A percentile compares a stretch with the other conserved stretches of the same genome.
Conservation (phyloP, 2,329 filamentous ascomycete species). For the Cercospora sp. region DNA sequence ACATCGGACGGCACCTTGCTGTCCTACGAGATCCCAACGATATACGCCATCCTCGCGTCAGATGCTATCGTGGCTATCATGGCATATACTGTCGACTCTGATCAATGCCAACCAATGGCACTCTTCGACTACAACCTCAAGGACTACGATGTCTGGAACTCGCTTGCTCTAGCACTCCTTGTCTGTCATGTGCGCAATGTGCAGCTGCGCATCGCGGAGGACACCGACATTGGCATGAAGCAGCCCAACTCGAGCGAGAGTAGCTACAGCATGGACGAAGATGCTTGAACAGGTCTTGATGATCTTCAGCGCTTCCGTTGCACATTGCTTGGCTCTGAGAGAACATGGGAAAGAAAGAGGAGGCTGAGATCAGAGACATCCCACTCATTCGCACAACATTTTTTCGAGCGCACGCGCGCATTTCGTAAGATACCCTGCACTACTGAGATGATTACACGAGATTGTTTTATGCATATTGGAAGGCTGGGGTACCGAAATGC, state of each 20-base stretch:
- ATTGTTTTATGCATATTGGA: background rate
- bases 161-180: conserved; percentile 57
- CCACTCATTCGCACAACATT: background rate
- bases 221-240: conserved; percentile 31
- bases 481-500: background rate
- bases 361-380: background rate
- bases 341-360: background rate
- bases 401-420: background rate
- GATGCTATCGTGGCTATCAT: conserved; percentile 55
- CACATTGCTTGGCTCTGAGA: background rate
- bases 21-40: conserved; percentile 46
- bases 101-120: conserved; percentile 42
- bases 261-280: conserved; percentile 1
- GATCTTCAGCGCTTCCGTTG: background rate
- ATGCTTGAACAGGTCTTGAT: background rate
- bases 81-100: conserved; percentile 49
- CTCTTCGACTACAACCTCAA: conserved; percentile 56
- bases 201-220: conserved; percentile 48
- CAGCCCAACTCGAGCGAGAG: conserved; percentile 7
- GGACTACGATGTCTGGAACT: conserved; percentile 62
- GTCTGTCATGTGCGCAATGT: conserved; percentile 55
- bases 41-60: conserved; percentile 57
- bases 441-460: conserved; percentile 4
- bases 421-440: conserved; percentile 4
- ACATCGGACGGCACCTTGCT: conserved; percentile 24